Evolutionary conservation across 805 yeast genomes (phyloP).

Genomic region (Schizosaccharomyces octosporus): DNA sequence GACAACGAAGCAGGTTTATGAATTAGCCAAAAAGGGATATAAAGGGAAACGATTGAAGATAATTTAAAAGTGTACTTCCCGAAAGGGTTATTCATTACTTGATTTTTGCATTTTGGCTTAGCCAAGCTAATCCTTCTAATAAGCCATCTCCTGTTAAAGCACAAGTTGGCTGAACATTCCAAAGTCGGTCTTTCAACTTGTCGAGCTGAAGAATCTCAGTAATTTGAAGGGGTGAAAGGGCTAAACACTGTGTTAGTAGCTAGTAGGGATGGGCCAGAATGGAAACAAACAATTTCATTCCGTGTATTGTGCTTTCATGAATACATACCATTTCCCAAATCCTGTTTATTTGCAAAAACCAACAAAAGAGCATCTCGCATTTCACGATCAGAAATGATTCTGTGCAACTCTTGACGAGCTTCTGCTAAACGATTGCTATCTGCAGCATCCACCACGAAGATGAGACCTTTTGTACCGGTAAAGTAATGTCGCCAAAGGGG

Average conservation of each 20-base stretch:
- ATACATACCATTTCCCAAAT: constrained; percentile 19
- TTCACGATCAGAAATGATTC: constrained; percentile 63
- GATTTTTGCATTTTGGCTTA: not conserved
- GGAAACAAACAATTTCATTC: too few relatives aligned
- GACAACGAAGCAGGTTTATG: not conserved
- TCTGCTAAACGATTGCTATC: constrained; percentile 50
- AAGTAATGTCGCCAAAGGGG: constrained; percentile 90
- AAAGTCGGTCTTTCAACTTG: constrained; percentile 40
- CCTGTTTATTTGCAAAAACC: constrained; percentile 79
- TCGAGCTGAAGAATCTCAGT: constrained; percentile 46
- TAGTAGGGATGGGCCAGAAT: not conserved
- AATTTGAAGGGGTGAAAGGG: constrained; percentile 56
- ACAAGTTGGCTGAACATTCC: constrained; percentile 81
- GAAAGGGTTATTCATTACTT: not conserved
- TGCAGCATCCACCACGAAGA: constrained; percentile 70
- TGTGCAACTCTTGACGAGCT: constrained; percentile 50
- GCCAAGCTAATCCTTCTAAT: constrained; percentile 37
- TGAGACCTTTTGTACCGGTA: constrained; percentile 76
- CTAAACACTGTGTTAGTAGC: not conserved
- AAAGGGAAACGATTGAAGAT: not conserved
- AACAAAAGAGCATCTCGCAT: constrained; percentile 55
- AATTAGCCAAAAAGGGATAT: not conserved
- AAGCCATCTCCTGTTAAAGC: constrained; percentile 80
- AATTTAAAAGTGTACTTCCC: not conserved
- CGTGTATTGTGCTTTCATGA: too few relatives aligned